phyloP scores from a whole-genome alignment of 305 asterid genomes.

The Fraxinus velutina region DNA sequence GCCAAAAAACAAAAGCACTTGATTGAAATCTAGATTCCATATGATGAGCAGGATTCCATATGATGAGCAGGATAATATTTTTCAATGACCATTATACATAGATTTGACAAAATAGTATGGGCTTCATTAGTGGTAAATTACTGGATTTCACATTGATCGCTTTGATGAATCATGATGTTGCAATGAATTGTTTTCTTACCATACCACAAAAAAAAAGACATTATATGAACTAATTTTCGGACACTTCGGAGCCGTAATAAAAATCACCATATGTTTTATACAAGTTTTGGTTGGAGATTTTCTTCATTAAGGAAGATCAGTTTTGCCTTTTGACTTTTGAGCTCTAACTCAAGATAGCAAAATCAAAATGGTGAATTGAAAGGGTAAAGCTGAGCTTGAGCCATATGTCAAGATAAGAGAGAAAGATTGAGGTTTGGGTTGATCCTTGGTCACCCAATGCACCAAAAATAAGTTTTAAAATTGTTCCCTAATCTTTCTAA shows the following conservation, averaged over 20 bases:
- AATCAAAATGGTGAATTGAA: not conserved
- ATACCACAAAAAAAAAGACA: not conserved
- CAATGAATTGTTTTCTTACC: not conserved
- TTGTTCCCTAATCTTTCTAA: not conserved
- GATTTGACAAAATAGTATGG: not conserved
- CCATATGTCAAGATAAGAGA: not conserved
- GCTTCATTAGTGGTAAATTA: not conserved
- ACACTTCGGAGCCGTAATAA: not conserved
- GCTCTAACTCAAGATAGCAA: not conserved
- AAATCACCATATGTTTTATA: not conserved
- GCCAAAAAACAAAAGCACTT: slow-evolving; percentile 26
- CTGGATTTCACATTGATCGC: not conserved
- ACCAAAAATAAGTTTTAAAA: not conserved
- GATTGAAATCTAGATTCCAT: not conserved
- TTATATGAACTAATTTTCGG: not conserved
- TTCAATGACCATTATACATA: not conserved
- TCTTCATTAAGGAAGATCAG: not conserved
- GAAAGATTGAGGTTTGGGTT: not conserved
- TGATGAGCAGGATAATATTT: not conserved
- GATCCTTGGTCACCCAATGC: not conserved
- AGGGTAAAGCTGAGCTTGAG: not conserved
- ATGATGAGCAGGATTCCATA: not conserved
- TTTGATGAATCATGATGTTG: not conserved
- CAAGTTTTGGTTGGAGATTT: not conserved
- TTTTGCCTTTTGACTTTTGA: not conserved